Percentiles rank a stretch among this genome's conserved stretches.
Evolutionary conservation across 139 green algal genomes (phyloP).

Genomic region (Chlamydomonas applanata): DNA sequence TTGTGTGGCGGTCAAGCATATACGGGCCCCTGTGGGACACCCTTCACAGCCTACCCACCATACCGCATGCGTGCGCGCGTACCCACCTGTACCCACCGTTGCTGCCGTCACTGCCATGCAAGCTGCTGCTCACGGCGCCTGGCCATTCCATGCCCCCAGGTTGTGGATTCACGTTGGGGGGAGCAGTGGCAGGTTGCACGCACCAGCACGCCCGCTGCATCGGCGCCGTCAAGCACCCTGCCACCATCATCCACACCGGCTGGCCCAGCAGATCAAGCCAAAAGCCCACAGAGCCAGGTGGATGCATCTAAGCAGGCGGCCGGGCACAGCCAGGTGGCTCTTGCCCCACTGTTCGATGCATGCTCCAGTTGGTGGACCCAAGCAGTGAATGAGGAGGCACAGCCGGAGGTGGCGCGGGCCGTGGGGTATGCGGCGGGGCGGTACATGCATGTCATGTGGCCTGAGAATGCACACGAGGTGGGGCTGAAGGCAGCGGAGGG

Average conservation of each 20-base stretch:
- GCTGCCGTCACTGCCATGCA: too few species aligned
- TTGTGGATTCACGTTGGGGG: conserved; percentile 86
- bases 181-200: conserved; percentile 62
- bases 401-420: conserved; percentile 60
- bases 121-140: too few species aligned
- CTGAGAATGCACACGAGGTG: conserved; percentile 66
- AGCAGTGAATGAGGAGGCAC: conserved; percentile 53
- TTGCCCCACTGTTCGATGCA: conserved; percentile 78
- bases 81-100: too few species aligned
- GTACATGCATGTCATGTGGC: conserved; percentile 96
- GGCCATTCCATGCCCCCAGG: conserved; percentile 18
- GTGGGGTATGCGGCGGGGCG: conserved; percentile 70
- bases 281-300: background rate
- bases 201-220: too few species aligned
- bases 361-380: conserved; percentile 97
- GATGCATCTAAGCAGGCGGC: too few species aligned
- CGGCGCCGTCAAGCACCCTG: too few species aligned
- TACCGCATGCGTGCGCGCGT: too few species aligned
- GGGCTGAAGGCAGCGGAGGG: conserved; percentile 52
- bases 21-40: too few species aligned
- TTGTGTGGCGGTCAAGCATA: too few species aligned
- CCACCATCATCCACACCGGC: too few species aligned
- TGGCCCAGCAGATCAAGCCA: background rate
- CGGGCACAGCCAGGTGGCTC: conserved; percentile 8
- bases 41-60: too few species aligned